Conservation (phyloP, 163 green algal species). For the Trebouxiophyceae sp. region DNA sequence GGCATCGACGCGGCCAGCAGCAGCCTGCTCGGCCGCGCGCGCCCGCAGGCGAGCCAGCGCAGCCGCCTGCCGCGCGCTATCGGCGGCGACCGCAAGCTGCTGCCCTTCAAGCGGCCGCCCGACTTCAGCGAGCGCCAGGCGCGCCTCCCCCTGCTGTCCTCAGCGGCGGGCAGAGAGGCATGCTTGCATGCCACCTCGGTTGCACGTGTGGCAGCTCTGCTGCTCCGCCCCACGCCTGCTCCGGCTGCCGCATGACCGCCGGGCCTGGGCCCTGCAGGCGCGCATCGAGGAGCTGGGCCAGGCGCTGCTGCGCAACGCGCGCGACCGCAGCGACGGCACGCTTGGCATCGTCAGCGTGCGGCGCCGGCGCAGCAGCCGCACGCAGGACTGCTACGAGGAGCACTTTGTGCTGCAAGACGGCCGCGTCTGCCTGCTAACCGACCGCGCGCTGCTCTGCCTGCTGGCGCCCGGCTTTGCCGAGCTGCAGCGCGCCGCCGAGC, state of each 20-base stretch:
- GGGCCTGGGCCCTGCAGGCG: slow-evolving; percentile 23
- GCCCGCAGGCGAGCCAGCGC: slow-evolving; percentile 12
- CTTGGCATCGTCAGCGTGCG: slow-evolving; percentile 4
- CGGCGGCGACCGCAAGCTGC: slow-evolving; percentile 58
- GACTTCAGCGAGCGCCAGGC: slow-evolving; percentile 19
- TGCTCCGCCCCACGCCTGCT: too few species aligned
- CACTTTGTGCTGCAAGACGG: slow-evolving; percentile 70
- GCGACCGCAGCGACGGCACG: slow-evolving; percentile 3
- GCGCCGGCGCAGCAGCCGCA: slow-evolving; percentile 8
- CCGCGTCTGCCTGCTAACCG: slow-evolving; percentile 65
- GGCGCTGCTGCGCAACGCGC: slow-evolving; percentile 42
- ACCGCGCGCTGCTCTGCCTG: slow-evolving; percentile 53
- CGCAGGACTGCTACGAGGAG: slow-evolving; percentile 70
- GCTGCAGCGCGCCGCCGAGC: slow-evolving; percentile 40
- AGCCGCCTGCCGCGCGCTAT: slow-evolving; percentile 50
- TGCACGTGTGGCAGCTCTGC: too few species aligned
- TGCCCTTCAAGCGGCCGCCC: slow-evolving; percentile 44
- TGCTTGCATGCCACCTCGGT: too few species aligned
- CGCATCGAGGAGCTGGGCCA: slow-evolving; percentile 50
- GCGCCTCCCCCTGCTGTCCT: too few species aligned
- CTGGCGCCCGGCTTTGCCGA: slow-evolving; percentile 40
- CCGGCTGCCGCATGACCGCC: too few species aligned
- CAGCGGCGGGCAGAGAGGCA: too few species aligned
- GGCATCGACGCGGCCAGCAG: slow-evolving; percentile 52
- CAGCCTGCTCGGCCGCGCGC: slow-evolving; percentile 19